These are phyloP conservation scores for Monosporascus sp. DNA, from an alignment of 2,329 filamentous ascomycete genomes.

Conservation along the genomic window DNA sequence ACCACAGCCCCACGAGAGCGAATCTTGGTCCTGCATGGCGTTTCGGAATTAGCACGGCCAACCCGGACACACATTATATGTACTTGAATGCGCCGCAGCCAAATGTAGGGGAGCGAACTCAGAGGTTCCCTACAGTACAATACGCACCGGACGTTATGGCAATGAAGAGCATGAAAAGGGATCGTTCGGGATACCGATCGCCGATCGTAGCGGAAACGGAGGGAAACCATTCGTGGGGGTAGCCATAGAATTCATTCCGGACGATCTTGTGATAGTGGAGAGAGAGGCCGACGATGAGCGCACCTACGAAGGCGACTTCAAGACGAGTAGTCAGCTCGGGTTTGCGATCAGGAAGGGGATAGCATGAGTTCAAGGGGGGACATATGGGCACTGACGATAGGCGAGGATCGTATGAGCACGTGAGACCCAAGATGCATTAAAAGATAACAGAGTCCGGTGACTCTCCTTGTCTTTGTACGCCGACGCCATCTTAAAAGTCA, in stretches of 20 bases:
- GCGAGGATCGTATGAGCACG: conserved; percentile 81
- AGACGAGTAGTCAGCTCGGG: background rate
- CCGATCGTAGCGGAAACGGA: conserved; percentile 96
- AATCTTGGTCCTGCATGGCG: conserved; percentile 70
- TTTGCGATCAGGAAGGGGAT: conserved; percentile 2
- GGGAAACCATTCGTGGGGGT: conserved; percentile 93
- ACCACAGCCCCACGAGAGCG: conserved; percentile 85
- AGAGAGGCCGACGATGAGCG: conserved; percentile 70
- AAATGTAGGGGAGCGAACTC: background rate
- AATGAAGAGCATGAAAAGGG: conserved; percentile 96
- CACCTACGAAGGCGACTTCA: conserved; percentile 77
- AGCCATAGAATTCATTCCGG: conserved; percentile 92
- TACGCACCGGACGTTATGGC: conserved; percentile 79
- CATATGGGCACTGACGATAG: conserved; percentile 55
- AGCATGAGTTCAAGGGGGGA: background rate
- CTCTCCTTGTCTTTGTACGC: conserved; percentile 62
- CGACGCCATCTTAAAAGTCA: conserved; percentile 31
- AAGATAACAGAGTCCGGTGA: conserved; percentile 49
- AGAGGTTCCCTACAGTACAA: background rate
- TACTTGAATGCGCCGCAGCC: no score
- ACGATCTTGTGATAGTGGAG: conserved; percentile 98
- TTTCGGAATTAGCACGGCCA: conserved; percentile 7
- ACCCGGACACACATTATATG: background rate
- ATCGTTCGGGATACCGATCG: conserved; percentile 92
- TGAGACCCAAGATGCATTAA: conserved; percentile 87